Conservation (phyloP, 352 stramenopile genomes). For the Globisporangium nodosum region DNA sequence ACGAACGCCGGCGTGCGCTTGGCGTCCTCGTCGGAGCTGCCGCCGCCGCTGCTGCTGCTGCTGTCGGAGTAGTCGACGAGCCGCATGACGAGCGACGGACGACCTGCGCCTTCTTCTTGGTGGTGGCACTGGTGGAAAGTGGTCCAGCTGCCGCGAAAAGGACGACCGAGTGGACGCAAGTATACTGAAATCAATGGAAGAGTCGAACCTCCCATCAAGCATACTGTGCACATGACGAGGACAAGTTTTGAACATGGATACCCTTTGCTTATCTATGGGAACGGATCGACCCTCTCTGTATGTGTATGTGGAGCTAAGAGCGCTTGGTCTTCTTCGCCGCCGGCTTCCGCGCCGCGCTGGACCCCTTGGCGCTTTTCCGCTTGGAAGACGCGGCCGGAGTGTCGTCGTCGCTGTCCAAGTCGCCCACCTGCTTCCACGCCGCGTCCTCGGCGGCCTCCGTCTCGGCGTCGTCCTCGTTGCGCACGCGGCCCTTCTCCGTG, state of each 20-base stretch:
- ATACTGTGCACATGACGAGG: too few relatives aligned
- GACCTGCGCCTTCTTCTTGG: too few relatives aligned
- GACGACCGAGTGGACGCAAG: too few relatives aligned
- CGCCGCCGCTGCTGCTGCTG: neutral
- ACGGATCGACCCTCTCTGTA: too few relatives aligned
- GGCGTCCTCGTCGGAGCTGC: neutral
- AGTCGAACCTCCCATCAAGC: too few relatives aligned
- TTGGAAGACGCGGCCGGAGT: constrained; percentile 8
- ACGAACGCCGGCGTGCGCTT: neutral
- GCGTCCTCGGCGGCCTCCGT: constrained; percentile 54
- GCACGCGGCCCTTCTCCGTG: constrained; percentile 37
- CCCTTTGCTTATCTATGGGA: too few relatives aligned
- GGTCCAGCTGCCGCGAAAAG: too few relatives aligned
- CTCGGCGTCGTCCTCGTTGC: constrained; percentile 45
- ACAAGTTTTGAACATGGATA: too few relatives aligned
- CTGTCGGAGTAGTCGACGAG: constrained; percentile 17
- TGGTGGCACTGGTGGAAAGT: too few relatives aligned
- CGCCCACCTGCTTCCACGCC: constrained; percentile 56
- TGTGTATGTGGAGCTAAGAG: constrained; percentile 4
- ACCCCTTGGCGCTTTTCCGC: constrained; percentile 26
- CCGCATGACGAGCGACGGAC: neutral
- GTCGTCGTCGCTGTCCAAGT: constrained; percentile 51
- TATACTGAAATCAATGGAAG: too few relatives aligned
- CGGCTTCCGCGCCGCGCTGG: constrained; percentile 9
- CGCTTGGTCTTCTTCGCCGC: constrained; percentile 26